phyloP scores from a whole-genome alignment of 768 basidiomycete genomes.

The Omphalotus guepiniiformis region DNA sequence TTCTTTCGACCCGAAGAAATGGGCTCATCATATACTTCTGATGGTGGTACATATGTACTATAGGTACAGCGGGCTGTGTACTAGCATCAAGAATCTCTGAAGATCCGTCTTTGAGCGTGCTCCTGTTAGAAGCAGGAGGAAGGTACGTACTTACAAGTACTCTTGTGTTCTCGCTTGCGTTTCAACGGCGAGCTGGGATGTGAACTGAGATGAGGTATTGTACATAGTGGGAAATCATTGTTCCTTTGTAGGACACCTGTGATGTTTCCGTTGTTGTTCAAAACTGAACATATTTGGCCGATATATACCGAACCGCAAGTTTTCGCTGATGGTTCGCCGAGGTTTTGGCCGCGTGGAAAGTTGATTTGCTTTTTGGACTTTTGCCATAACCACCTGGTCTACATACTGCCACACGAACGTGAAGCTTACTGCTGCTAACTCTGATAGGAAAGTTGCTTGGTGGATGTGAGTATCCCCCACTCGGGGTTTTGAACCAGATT shows the following conservation, averaged over 20 bases:
- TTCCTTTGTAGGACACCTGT: constrained; percentile 37
- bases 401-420: no score
- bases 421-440: background rate
- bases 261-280: constrained; percentile 36
- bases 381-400: no score
- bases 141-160: constrained; percentile 35
- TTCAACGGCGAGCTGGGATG: no score
- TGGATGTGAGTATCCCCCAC: constrained; percentile 32
- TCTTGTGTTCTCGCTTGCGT: constrained; percentile 1
- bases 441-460: constrained; percentile 60
- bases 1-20: no score
- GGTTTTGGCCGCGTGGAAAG: constrained; percentile 64
- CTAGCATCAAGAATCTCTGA: constrained; percentile 57
- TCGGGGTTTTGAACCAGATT: no score
- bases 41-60: constrained; percentile 1
- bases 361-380: background rate
- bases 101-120: constrained; percentile 43
- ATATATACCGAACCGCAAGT: constrained; percentile 54
- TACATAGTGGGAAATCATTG: constrained; percentile 37
- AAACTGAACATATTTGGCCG: constrained; percentile 41
- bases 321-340: constrained; percentile 37
- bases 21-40: background rate
- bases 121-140: constrained; percentile 54
- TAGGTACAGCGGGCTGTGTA: constrained; percentile 58
- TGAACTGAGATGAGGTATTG: no score